Conservation (phyloP, 2,329 filamentous ascomycete genomes). For the Mollisia scopiformis region DNA sequence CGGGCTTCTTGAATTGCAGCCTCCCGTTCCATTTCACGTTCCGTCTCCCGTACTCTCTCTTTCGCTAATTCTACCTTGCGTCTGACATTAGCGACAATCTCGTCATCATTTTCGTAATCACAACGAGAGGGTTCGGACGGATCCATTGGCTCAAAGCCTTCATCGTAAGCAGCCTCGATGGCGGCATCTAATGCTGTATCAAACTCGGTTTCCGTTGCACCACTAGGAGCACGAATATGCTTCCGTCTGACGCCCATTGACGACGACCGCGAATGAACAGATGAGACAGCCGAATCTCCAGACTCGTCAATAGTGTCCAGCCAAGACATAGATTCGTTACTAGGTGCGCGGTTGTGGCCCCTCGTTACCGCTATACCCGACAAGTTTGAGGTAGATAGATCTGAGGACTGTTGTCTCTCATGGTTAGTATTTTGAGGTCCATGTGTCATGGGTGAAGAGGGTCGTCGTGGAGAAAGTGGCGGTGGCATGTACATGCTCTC, state of each 20-base stretch:
- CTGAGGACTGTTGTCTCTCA: constrained; percentile 33
- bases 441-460: constrained; percentile 48
- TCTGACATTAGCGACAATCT: constrained; percentile 58
- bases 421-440: constrained; percentile 37
- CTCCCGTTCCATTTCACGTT: constrained; percentile 75
- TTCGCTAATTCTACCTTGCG: constrained; percentile 75
- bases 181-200: constrained; percentile 93
- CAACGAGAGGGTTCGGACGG: constrained; percentile 32
- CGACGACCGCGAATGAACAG: constrained; percentile 78
- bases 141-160: constrained; percentile 78
- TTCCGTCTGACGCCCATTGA: constrained; percentile 70
- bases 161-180: constrained; percentile 94
- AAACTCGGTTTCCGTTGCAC: constrained; percentile 84
- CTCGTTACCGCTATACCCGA: constrained; percentile 39
- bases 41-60: constrained; percentile 73
- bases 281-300: constrained; percentile 76
- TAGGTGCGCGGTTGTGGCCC: constrained; percentile 60
- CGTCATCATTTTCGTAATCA: constrained; percentile 44
- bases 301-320: constrained; percentile 94
- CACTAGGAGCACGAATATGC: constrained; percentile 69
- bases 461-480: constrained; percentile 69
- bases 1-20: constrained; percentile 62
- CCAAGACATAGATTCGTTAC: constrained; percentile 87
- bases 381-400: constrained; percentile 37
- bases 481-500: constrained; percentile 68